Evolutionary conservation across 371 early-diverging fungal genomes (phyloP), one percentile per base, ranked within the genome.

Genomic region (Basidiobolus heterosporus): DNA sequence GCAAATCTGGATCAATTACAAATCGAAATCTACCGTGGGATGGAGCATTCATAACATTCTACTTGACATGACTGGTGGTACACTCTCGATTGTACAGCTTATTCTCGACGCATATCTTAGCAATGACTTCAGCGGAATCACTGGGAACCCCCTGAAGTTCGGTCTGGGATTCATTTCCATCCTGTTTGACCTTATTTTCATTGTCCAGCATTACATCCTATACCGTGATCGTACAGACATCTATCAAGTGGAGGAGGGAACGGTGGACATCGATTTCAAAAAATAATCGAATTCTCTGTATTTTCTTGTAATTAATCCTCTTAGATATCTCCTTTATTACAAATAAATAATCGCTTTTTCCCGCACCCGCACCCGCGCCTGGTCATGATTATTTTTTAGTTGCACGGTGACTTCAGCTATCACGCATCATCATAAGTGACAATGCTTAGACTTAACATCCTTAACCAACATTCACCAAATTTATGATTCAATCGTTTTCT

Each of bases 21-120:
- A 53, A 20, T 66, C 82, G 15, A 68, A 82, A 58, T 88, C 89
- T 1, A 95, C 96, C 0, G 68, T 70, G 3, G 96, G 96, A 0
- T 95, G 94, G 94, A 81, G 82, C 44, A 88, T 92, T 30, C 73
- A 80, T 45, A 93, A 89, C 50, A 88, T 91, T 46, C 53, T 95
- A 9, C 62, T 93, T 47, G 96, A 95, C 57, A 78, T 88, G 36
- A 80, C 84, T 1, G 96, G 96, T 36, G 96, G 96, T 1, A 38
- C 66, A 0, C 55, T 93, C 20, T 88, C 88, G 8, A 68, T 85
- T 21, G 51, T 66, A 2, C 96, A 95, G 57, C 61, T 86, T 24
- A 38, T 89, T 1, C 46, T 90, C 35, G 96, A 92, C 59, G 78
- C 88, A 0, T 65, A 47, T 18, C 44, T 77, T 1, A 61, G 68